These are phyloP conservation scores for Starmerella sirachaensis DNA, from an alignment of 805 yeast genomes.

Conservation along the genomic window DNA sequence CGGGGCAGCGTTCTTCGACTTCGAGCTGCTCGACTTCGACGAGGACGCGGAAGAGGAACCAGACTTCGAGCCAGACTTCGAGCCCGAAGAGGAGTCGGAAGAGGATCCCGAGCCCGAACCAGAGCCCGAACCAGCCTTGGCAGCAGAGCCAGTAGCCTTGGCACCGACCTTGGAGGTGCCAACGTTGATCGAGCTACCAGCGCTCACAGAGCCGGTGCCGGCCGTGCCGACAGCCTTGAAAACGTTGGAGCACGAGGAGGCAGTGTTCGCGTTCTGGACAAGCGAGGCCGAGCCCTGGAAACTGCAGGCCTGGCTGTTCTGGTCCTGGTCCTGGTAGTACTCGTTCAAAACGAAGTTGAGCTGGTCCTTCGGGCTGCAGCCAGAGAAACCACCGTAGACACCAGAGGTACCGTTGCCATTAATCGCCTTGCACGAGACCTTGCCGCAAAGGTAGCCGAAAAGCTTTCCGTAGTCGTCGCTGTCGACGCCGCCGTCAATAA, in stretches of 20 bases:
- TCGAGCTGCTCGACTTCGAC: conserved; percentile 28
- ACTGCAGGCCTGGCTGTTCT: conserved; percentile 45
- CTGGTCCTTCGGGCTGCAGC: conserved; percentile 60
- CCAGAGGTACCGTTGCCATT: conserved; percentile 52
- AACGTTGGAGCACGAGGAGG: conserved; percentile 39
- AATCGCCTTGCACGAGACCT: conserved; percentile 50
- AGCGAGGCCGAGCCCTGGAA: conserved; percentile 60
- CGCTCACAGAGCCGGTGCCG: conserved; percentile 44
- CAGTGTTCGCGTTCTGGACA: conserved; percentile 32
- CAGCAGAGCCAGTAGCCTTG: conserved; percentile 4
- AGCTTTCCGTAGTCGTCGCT: conserved; percentile 47
- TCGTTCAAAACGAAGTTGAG: conserved; percentile 53
- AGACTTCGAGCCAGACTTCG: conserved; percentile 2
- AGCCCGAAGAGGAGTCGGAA: conserved; percentile 4
- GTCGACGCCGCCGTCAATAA: conserved; percentile 41
- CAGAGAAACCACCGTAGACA: conserved; percentile 58
- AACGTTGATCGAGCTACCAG: conserved; percentile 24
- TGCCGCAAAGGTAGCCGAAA: conserved; percentile 46
- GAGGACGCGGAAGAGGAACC: conserved; percentile 16
- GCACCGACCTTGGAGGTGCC: conserved; percentile 19
- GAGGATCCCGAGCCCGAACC: conserved; percentile 11
- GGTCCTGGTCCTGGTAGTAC: conserved; percentile 43
- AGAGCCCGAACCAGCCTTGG: neutral
- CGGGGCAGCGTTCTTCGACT: conserved; percentile 32
- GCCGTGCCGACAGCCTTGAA: conserved; percentile 55